These are phyloP conservation scores for Cordia subcordata DNA, from an alignment of 257 asterid species.

Conservation along the genomic window DNA sequence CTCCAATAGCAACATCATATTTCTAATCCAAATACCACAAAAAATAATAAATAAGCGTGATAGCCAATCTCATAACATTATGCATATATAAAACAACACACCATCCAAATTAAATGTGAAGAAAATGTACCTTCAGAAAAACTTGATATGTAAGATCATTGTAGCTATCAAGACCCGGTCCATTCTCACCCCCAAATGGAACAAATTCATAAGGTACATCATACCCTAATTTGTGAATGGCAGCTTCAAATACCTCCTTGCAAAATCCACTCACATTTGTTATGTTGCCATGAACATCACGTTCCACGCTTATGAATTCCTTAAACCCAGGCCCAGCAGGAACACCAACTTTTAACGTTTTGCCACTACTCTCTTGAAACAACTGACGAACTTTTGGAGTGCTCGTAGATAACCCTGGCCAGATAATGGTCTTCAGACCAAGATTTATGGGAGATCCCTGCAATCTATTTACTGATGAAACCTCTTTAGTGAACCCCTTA, in stretches of 20 bases:
- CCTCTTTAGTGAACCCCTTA: neutral
- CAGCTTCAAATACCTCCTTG: conserved; percentile 31
- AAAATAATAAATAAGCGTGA: no score
- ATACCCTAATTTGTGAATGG: conserved; percentile 16
- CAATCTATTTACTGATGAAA: neutral
- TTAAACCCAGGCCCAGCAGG: conserved; percentile 17
- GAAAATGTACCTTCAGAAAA: conserved; percentile 15
- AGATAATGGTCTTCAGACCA: conserved; percentile 2
- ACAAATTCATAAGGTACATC: conserved; percentile 25
- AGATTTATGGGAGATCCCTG: neutral
- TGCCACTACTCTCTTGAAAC: neutral
- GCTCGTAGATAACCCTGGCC: conserved; percentile 24
- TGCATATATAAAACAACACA: no score
- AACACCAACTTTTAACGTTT: conserved; percentile 27
- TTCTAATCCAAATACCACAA: conserved; percentile 11
- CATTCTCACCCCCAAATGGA: conserved; percentile 4
- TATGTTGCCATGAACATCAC: conserved; percentile 14
- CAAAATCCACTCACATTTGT: conserved; percentile 11
- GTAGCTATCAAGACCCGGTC: conserved; percentile 4
- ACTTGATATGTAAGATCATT: conserved; percentile 22
- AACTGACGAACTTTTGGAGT: conserved; percentile 21
- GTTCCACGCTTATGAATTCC: conserved; percentile 10
- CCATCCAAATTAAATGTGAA: conserved; percentile 19
- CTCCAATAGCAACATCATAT: conserved; percentile 42
- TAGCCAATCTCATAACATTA: no score